Conservation (phyloP, 768 basidiomycete genomes). For the Clavaria fumosa region DNA sequence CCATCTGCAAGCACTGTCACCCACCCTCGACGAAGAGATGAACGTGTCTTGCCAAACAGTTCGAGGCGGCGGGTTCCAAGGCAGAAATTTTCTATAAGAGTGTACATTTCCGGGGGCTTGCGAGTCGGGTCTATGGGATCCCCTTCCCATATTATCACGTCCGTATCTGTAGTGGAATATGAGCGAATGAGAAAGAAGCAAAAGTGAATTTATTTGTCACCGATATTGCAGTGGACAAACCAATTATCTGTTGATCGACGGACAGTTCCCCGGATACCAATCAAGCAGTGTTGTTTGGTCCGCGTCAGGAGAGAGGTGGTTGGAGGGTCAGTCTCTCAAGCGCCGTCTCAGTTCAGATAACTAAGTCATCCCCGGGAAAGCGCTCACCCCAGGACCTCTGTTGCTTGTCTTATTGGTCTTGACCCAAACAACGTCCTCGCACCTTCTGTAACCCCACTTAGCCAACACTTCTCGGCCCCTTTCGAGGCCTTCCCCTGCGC, state of each 20-base stretch:
- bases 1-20: conserved; percentile 48
- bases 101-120: conserved; percentile 93
- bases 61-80: conserved; percentile 85
- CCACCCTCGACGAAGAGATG: conserved; percentile 77
- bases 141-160: conserved; percentile 94
- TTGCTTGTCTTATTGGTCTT: conserved; percentile 72
- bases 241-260: conserved; percentile 86
- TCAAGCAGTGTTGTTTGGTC: conserved; percentile 91
- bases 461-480: conserved; percentile 80
- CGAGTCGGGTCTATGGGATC: conserved; percentile 67
- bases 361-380: conserved; percentile 2
- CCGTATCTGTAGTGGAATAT: conserved; percentile 51
- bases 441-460: conserved; percentile 88
- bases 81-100: conserved; percentile 94
- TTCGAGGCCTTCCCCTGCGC: conserved; percentile 82
- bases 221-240: conserved; percentile 98
- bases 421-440: conserved; percentile 98
- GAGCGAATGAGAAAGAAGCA: neutral
- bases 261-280: conserved; percentile 95
- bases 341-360: no score
- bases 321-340: conserved; percentile 65
- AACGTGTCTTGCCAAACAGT: conserved; percentile 59
- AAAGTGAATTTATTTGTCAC: conserved; percentile 21
- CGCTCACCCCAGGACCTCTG: conserved; percentile 58
- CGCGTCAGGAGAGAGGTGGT: conserved; percentile 76